Evolutionary conservation across 306 rosid genomes (phyloP).

Genomic region (Heteromeles arbutifolia): DNA sequence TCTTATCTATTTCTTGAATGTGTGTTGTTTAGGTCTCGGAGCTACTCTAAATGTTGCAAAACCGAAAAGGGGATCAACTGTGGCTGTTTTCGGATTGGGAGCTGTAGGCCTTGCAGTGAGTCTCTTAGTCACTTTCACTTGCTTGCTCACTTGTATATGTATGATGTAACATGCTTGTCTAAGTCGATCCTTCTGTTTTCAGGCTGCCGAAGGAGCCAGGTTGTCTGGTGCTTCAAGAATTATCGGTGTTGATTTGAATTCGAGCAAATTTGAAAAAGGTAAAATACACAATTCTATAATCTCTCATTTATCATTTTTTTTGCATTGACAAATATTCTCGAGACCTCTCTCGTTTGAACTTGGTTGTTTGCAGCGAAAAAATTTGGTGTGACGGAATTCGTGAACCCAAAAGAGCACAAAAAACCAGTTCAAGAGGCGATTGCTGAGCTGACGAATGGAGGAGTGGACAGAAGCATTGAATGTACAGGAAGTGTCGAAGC

Average conservation of each 20-base stretch:
- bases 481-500: conserved; percentile 40
- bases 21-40: conserved; percentile 54
- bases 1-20: neutral
- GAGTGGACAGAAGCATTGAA: conserved; percentile 9
- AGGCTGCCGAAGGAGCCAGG: conserved; percentile 93
- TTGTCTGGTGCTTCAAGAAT: conserved; percentile 67
- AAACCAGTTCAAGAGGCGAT: conserved; percentile 31
- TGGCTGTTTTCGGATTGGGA: conserved; percentile 83
- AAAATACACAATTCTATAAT: neutral
- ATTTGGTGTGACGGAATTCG: conserved; percentile 43
- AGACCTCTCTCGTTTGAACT: neutral
- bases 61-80: conserved; percentile 68
- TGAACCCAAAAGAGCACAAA: conserved; percentile 42
- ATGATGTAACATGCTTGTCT: too few species aligned
- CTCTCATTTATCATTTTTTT: neutral
- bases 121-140: neutral
- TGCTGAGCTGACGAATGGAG: neutral
- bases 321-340: neutral
- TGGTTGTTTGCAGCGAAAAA: conserved; percentile 15
- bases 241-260: conserved; percentile 76
- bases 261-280: conserved; percentile 70
- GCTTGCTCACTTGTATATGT: too few species aligned
- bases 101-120: conserved; percentile 95
- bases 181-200: neutral
- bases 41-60: conserved; percentile 87